Conservation (phyloP, 306 rosid genomes). For the Cajanus cajan region DNA sequence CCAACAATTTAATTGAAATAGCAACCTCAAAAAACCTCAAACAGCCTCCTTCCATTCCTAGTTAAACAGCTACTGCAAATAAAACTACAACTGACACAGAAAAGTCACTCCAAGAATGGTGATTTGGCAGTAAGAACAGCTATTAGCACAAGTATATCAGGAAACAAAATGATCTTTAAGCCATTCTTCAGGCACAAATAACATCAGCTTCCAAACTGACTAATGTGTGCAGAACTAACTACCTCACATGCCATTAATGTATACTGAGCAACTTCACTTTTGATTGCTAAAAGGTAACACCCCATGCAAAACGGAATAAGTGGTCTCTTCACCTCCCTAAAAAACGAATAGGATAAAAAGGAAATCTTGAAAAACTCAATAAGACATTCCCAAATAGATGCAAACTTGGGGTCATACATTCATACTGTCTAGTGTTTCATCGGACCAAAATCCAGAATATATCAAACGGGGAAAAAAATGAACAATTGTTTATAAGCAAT, state of each 20-base stretch:
- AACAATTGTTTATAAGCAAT: background rate
- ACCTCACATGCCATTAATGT: background rate
- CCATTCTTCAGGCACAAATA: background rate
- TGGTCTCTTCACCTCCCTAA: background rate
- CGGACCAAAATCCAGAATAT: constrained; percentile 14
- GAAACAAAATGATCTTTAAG: background rate
- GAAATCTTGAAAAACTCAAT: background rate
- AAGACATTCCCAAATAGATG: constrained; percentile 25
- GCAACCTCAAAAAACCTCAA: background rate
- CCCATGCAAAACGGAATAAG: constrained; percentile 1
- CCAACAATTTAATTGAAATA: background rate
- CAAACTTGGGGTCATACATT: background rate
- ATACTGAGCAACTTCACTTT: constrained; percentile 12
- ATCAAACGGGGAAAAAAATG: background rate
- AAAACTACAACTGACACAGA: background rate
- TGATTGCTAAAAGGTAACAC: background rate
- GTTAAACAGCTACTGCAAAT: background rate
- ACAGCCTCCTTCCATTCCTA: background rate
- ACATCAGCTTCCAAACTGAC: background rate
- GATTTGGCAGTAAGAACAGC: background rate
- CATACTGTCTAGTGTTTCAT: background rate
- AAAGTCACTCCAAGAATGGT: background rate
- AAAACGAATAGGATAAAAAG: background rate
- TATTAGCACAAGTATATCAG: background rate
- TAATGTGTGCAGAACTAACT: background rate